Conservation (phyloP, 148 eudicot genomes). For the Vaccinium darrowii region DNA sequence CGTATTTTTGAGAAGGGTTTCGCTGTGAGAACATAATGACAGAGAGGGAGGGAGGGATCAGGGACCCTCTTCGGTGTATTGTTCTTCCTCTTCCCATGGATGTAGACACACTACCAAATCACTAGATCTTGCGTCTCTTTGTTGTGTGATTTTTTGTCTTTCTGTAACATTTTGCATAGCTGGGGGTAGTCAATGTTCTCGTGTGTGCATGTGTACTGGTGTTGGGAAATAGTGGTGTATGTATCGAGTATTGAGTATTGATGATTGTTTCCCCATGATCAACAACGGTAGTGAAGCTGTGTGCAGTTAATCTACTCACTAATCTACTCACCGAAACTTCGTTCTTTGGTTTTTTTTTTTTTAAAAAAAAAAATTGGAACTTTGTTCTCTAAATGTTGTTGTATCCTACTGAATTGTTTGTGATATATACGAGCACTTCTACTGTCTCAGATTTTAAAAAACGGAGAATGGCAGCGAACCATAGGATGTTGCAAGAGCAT, state of each 20-base stretch:
- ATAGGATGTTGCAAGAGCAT: slow-evolving; percentile 41
- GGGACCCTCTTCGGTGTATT: background rate
- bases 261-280: background rate
- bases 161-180: background rate
- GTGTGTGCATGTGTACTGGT: background rate
- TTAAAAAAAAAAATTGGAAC: background rate
- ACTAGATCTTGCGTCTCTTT: background rate
- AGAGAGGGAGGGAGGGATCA: background rate
- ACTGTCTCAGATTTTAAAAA: slow-evolving; percentile 48
- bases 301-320: background rate
- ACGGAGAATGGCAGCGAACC: slow-evolving; percentile 35
- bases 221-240: background rate
- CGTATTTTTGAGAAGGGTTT: background rate
- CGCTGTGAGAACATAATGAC: background rate
- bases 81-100: background rate
- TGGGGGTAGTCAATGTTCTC: background rate
- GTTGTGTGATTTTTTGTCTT: background rate
- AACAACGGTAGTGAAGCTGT: background rate
- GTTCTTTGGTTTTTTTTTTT: background rate
- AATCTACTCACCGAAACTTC: background rate
- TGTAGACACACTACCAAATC: background rate
- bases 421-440: slow-evolving; percentile 13
- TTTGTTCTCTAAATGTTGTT: background rate
- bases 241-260: background rate
- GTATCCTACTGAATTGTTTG: background rate